Evolutionary conservation across 805 yeast species (phyloP).

Genomic region (Danielozyma ontarioensis): DNA sequence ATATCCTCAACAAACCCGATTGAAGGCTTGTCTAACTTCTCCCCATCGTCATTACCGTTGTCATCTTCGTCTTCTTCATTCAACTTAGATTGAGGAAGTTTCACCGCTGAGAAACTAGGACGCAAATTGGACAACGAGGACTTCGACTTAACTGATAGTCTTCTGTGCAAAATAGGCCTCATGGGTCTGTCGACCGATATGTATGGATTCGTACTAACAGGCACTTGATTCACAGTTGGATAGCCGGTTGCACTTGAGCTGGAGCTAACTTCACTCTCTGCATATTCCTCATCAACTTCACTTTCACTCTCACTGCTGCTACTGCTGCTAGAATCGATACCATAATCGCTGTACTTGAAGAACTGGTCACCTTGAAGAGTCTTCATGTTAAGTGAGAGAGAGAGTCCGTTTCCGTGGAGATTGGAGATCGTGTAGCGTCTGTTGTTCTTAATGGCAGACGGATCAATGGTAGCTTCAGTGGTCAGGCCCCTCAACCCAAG

Average conservation of each 20-base stretch:
- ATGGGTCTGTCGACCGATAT: too few relatives aligned
- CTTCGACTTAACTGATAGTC: too few relatives aligned
- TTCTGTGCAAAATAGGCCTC: too few relatives aligned
- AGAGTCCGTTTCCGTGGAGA: constrained; percentile 63
- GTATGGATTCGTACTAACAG: constrained; percentile 11
- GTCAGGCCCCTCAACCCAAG: not conserved
- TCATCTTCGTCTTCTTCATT: constrained; percentile 63
- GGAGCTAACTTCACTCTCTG: constrained; percentile 4
- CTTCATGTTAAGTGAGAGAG: constrained; percentile 70
- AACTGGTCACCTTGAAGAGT: constrained; percentile 37
- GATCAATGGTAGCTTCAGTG: not conserved
- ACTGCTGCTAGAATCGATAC: constrained; percentile 3
- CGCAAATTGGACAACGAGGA: constrained; percentile 36
- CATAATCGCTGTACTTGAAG: constrained; percentile 16
- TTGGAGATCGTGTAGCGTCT: constrained; percentile 54
- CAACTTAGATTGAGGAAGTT: constrained; percentile 63
- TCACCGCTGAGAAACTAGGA: constrained; percentile 67
- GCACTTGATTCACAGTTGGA: constrained; percentile 7
- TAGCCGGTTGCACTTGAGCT: constrained; percentile 1
- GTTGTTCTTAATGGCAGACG: constrained; percentile 15
- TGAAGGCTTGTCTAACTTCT: constrained; percentile 43
- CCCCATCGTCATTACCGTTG: constrained; percentile 12
- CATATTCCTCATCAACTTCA: not conserved
- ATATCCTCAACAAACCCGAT: constrained; percentile 53
- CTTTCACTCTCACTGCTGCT: not conserved